These are phyloP conservation scores for Aspergillus fructus DNA, from an alignment of 2,329 filamentous ascomycete genomes.

Conservation along the genomic window DNA sequence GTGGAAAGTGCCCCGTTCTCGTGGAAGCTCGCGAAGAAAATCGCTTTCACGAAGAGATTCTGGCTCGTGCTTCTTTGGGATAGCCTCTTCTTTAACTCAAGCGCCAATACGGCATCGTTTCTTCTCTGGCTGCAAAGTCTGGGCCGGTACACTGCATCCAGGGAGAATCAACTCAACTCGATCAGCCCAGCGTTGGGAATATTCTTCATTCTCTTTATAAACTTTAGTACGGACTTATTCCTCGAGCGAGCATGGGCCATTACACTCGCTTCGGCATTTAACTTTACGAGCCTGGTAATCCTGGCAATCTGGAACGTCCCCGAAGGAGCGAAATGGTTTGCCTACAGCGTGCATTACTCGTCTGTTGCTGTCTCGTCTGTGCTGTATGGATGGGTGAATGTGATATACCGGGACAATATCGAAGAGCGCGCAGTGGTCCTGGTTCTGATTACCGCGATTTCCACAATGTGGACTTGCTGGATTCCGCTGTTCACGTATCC, in stretches of 20 bases:
- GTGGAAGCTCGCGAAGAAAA: slow-evolving; percentile 33
- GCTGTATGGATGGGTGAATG: background rate
- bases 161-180: background rate
- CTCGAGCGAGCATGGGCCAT: slow-evolving; percentile 3
- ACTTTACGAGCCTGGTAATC: background rate
- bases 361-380: background rate
- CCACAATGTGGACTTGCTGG: slow-evolving; percentile 2
- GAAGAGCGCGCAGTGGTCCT: slow-evolving; percentile 2
- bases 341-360: slow-evolving; percentile 3
- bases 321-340: background rate
- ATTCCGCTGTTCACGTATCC: slow-evolving; percentile 1
- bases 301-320: background rate
- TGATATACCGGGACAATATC: background rate
- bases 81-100: slow-evolving; percentile 4
- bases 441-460: background rate
- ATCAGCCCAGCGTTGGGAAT: background rate
- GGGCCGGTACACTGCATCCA: slow-evolving; percentile 18
- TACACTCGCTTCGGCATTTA: background rate
- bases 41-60: slow-evolving; percentile 42
- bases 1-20: slow-evolving; percentile 9
- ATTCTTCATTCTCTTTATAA: slow-evolving; percentile 2
- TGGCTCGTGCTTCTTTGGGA: slow-evolving; percentile 26
- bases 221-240: background rate
- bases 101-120: background rate
- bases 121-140: slow-evolving; percentile 45